Base-by-base conservation (phyloP, 1,284 basidiomycete genomes). In the Sanghuangporus baumii region DNA sequence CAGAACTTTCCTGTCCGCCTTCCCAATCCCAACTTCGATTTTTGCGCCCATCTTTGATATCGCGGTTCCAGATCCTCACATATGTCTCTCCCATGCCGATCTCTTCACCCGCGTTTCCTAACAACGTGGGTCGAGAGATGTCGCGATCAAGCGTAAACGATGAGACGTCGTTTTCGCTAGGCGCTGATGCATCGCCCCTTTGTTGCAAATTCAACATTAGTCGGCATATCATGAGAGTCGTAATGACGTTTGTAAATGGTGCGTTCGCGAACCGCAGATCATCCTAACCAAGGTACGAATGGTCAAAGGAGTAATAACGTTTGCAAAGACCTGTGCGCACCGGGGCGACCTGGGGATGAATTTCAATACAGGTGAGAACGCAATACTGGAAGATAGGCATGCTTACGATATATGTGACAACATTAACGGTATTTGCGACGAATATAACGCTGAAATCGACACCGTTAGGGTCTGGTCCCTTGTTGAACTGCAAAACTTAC, bases 371-470 rank as follows among this genome's bases (percentile, higher is more conserved):
- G 18, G n/a, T 12, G 8, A 20, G 31, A n/a, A 1, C 18, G 2
- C 18, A 23, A n/a, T 14, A 41, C 20, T 7, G 40, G 0, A 41
- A 5, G 6, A 12, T 41, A 58, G 11, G 31, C 12, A 40, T n/a
- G 37, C 63, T 60, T 34, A 64, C 63, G n/a, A 40, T 34, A 46
- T 61, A 64, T 9, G 55, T 57, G 16, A 64, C 3, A n/a, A 64
- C 63, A 41, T 64, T 64, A n/a, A 54, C 55, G 18, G 57, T 8
- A 57, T 64, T 64, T 9, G 59, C 63, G 48, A 57, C 23, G 40
- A 61, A 60, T 12, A 64, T 64, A 12, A 64, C 59, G 6, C 63
- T 64, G 31, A 51, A 23, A n/a, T 14, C 12, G 20, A 23, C 9
- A 3, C n/a, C 12, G 8, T 50, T 18, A 23, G 37, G 37, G 18